Base-by-base conservation (phyloP, 2,329 filamentous ascomycete species). In the Onygenales sp. region DNA sequence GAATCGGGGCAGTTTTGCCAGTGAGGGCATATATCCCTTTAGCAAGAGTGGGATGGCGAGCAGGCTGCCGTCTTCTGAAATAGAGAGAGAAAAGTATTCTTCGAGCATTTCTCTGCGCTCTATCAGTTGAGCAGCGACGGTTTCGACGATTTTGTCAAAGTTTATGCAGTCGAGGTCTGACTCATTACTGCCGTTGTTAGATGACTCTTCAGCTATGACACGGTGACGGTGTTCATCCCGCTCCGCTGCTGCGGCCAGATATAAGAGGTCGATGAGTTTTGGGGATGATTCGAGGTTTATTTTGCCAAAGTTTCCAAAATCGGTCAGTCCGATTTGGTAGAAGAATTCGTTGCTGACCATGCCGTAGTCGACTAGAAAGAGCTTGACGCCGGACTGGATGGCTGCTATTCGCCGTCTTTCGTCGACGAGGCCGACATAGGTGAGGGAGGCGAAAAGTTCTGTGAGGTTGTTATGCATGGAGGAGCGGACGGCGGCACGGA, bases 361-460 rank as follows among this genome's bases (percentile, higher is more conserved):
- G 9, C 90, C 93, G 64, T 98, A 98, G 69, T 98, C 93, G 51
- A 98, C 78, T 21, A 98, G 80, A 67, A 87, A 96, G 6, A 98
- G 79, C 66, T 91, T 95, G 7, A 97, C 86, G 11, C 92, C 93
- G 37, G 88, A 85, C 70, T 98, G 93, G 39, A 98, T 87, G 13
- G 93, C 90, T n/a, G 85, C 91, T 10, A 98, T 81, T 9, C 93
- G 87, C 49, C 89, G 85, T 42, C 79, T 81, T 63, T 92, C 87
- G 64, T 98, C 93, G 1, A 97, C 88, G 31, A 98, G 77, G 2
- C 93, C 93, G 47, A 98, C 88, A 67, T 96, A 98, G 1, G 88
- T 95, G 65, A 95, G 90, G 17, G 83, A 84, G 10, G 87, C 84
- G 62, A 97, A 88, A 11, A 93, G 82, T 54, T 96, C 90, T 0